Base-by-base conservation (phyloP, 2,329 filamentous ascomycete species). In the Alternaria sp. region DNA sequence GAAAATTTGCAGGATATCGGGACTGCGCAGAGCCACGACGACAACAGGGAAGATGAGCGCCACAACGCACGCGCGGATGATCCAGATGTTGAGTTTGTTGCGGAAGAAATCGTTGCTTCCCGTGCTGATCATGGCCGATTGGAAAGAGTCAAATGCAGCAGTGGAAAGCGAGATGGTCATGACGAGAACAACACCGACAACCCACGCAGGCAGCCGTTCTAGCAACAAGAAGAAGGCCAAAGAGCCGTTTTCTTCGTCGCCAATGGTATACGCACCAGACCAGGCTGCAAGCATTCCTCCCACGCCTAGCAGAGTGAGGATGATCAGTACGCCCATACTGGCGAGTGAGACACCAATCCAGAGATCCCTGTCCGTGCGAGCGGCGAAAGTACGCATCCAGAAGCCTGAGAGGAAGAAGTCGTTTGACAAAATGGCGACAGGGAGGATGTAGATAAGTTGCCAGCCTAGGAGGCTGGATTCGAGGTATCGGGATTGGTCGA, bases 391-490 rank as follows among this genome's bases (percentile, higher is more conserved):
- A 54, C 92, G 90, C 78, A 95, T 87, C 92, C 92, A 96, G 80
- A 93, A 93, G 69, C 88, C 90, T 30, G 91, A 93, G 46, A 96
- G 84, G 83, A 96, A 96, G 84, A 96, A 94, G 83, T 94, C 90
- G 81, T 95, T 96, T 62, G 92, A 94, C 59, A 94, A 76, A 67
- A 96, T 87, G 47, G 92, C 92, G 6, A 96, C 86, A 0, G 93
- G 91, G 2, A 96, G 85, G 69, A 96, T 95, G 81, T 95, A 96
- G 36, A 96, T 83, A 13, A 96, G 86, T 79, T 96, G 92, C 91
- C 93, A 96, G 59, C 93, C 93, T 1, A 96, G 84, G 3, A 93
- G 84, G 60, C 82, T 91, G 6, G 89, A 72, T 47, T 93, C 83
- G n/a, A 90, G 86, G 25, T 93, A 86, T 9, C 89, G 89, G 0